phyloP scores from a whole-genome alignment of 495 filamentous ascomycete species.

The Neurospora terricola region DNA sequence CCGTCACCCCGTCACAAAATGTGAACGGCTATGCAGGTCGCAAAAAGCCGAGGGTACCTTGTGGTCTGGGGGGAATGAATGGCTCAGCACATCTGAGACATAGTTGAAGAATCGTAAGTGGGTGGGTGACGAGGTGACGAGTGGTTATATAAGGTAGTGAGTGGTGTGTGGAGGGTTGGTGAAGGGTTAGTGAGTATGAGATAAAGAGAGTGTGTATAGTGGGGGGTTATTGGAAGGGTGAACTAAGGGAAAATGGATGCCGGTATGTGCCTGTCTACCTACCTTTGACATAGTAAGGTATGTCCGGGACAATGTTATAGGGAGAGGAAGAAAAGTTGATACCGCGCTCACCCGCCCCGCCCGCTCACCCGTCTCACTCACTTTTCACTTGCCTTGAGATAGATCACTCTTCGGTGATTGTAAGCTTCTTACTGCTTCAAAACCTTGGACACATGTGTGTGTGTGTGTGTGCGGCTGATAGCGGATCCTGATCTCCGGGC shows the following conservation, averaged over 20 bases:
- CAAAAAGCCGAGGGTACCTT: conserved; percentile 6
- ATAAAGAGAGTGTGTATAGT: neutral
- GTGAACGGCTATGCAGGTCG: conserved; percentile 19
- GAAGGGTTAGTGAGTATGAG: neutral
- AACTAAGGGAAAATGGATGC: neutral
- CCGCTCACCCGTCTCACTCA: neutral
- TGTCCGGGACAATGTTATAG: neutral
- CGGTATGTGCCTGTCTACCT: neutral
- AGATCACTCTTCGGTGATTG: neutral
- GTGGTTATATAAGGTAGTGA: neutral
- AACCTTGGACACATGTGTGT: neutral
- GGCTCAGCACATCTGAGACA: neutral
- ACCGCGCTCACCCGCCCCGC: neutral
- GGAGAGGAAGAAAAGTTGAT: neutral
- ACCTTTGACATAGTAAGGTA: neutral
- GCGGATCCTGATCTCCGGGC: neutral
- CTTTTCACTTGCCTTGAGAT: neutral
- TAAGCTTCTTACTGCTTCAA: neutral
- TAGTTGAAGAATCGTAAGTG: neutral
- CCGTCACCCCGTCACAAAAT: neutral
- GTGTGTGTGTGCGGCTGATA: neutral
- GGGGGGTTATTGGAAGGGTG: neutral
- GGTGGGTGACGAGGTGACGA: neutral
- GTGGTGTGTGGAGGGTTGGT: neutral
- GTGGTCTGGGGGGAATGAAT: neutral